Evolutionary conservation across 345 rosid species (phyloP), one percentile per base, ranked within the genome.

Genomic region (Euphorbia lathyris): DNA sequence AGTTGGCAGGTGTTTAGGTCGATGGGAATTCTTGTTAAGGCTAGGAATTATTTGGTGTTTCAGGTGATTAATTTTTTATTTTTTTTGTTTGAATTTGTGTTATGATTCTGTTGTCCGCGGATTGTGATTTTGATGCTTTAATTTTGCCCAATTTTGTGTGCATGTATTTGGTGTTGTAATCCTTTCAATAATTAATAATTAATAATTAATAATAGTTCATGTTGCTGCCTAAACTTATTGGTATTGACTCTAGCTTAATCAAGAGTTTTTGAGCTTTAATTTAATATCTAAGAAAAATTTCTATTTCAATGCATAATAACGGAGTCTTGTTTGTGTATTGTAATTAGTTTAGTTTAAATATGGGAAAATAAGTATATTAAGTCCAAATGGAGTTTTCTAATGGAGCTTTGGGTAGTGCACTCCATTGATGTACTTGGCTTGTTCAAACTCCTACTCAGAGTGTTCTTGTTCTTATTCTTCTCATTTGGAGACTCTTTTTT

Each of bases 31-130:
- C 92, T 95, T 2, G 99, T 95, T 69, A 95, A 90, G 84, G 99
- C 99, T 71, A 86, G 99, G 32, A 95, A 95, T 74, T 95, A 92
- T 74, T 83, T 95, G 60, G 99, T 95, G 40, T 95, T 95, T 77
- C 99, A 95, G 99, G 99, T 95, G 29, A 22, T 19, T 42, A 16
- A 2, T 30, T 36, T 45, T 12, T 38, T 23, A n/a, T 9, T 7
- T 56, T n/a, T n/a, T 20, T 36, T 7, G 11, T 13, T 48, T 23
- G 1, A 9, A 22, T 63, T 5, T 36, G 0, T 26, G 9, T 34
- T 20, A 1, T 10, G n/a, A 26, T 20, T 48, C 48, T 36, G 48
- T 27, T 42, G 12, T 65, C 20, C 50, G 11, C 16, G 9, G 22
- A 43, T 7, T 64, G 68, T 64, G 8, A 40, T 43, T 40, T 12